A percentile compares a stretch with the other conserved stretches of the same genome.
Conservation (phyloP, 768 basidiomycete genomes). For the Paxillus ammoniavirescens region DNA sequence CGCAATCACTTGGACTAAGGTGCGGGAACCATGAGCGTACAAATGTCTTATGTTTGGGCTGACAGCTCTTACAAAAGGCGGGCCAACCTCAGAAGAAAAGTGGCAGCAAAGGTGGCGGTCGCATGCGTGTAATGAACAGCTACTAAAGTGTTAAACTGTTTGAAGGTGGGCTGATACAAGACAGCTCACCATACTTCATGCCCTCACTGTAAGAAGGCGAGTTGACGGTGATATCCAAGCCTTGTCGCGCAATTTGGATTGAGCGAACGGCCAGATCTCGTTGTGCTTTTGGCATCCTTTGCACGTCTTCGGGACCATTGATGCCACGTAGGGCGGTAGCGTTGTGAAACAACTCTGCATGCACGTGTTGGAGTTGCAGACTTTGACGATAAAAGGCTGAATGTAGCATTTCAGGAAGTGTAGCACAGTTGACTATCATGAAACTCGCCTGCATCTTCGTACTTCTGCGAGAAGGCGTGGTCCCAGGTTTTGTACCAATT, state of each 20-base stretch:
- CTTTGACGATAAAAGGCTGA: slow-evolving; percentile 86
- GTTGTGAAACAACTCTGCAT: slow-evolving; percentile 83
- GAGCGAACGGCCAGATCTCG: slow-evolving; percentile 78
- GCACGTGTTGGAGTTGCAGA: slow-evolving; percentile 82
- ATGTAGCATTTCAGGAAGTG: slow-evolving; percentile 3
- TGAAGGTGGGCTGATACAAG: background rate
- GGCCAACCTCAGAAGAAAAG: slow-evolving; percentile 81
- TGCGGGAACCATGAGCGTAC: background rate
- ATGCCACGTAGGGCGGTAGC: slow-evolving; percentile 82
- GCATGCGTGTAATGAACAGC: slow-evolving; percentile 92
- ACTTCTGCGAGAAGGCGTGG: slow-evolving; percentile 75
- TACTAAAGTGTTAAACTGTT: slow-evolving; percentile 25
- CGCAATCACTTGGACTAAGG: slow-evolving; percentile 79
- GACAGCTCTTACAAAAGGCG: slow-evolving; percentile 74
- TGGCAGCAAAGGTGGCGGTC: slow-evolving; percentile 91
- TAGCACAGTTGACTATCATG: slow-evolving; percentile 1
- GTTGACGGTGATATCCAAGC: slow-evolving; percentile 82
- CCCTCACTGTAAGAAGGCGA: slow-evolving; percentile 85
- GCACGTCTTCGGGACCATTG: slow-evolving; percentile 81
- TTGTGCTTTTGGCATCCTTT: slow-evolving; percentile 78
- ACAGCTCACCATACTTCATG: slow-evolving; percentile 78
- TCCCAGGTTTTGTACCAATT: slow-evolving; percentile 85
- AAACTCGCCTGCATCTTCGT: slow-evolving; percentile 70
- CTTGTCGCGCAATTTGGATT: slow-evolving; percentile 77
- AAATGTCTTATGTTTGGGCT: background rate